phyloP scores from a whole-genome alignment of 768 basidiomycete genomes.

The Mrakia blollopis region DNA sequence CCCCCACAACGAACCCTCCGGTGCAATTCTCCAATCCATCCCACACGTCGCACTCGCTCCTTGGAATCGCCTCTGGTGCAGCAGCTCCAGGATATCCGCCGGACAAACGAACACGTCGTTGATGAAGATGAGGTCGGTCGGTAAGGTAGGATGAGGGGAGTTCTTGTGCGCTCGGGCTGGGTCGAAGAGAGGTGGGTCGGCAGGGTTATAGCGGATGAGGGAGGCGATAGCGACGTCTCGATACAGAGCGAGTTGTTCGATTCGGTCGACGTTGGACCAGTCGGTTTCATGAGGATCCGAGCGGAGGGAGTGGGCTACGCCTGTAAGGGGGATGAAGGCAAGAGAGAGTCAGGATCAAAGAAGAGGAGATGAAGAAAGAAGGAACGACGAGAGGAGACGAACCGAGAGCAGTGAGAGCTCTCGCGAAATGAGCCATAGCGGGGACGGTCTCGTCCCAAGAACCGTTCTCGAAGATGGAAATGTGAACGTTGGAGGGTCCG shows the following conservation, averaged over 20 bases:
- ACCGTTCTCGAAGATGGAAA: constrained; percentile 33
- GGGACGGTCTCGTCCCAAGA: constrained; percentile 25
- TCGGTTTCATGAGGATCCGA: constrained; percentile 31
- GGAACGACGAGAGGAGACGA: background rate
- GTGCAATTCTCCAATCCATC: constrained; percentile 30
- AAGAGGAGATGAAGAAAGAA: background rate
- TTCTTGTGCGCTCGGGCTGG: background rate
- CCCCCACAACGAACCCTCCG: constrained; percentile 22
- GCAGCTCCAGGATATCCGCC: constrained; percentile 31
- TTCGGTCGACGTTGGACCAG: constrained; percentile 31
- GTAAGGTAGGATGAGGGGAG: constrained; percentile 22
- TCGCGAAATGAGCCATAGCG: constrained; percentile 29
- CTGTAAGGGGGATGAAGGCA: background rate
- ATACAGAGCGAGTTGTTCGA: constrained; percentile 30
- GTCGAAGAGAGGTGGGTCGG: constrained; percentile 23
- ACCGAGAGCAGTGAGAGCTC: constrained; percentile 24
- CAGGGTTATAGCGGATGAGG: constrained; percentile 25
- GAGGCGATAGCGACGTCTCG: constrained; percentile 31
- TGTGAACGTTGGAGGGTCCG: constrained; percentile 30
- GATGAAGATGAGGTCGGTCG: constrained; percentile 32
- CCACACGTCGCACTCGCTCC: constrained; percentile 31
- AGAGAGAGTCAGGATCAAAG: background rate
- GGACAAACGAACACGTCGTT: constrained; percentile 32
- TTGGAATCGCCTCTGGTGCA: constrained; percentile 32
- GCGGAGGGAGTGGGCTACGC: constrained; percentile 24